Evolutionary conservation across 129 eudicot species (phyloP).

Genomic region (Saussurea involucrata): DNA sequence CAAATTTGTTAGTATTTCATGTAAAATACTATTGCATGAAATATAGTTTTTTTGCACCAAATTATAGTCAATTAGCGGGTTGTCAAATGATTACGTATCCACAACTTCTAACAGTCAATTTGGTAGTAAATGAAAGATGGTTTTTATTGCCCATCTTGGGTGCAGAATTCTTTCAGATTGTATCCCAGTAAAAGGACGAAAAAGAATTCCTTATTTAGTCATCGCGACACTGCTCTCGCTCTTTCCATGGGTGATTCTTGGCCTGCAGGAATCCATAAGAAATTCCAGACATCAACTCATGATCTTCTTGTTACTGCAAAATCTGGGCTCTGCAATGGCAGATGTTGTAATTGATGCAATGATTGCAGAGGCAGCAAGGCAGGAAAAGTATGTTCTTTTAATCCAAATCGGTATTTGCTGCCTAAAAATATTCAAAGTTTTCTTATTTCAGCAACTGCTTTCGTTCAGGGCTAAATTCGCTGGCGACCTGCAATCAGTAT

Average conservation of each 20-base stretch:
- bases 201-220: slow-evolving; percentile 78
- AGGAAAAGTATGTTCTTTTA: slow-evolving; percentile 53
- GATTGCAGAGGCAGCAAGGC: slow-evolving; percentile 95
- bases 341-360: slow-evolving; percentile 98
- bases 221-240: slow-evolving; percentile 79
- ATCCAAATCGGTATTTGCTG: not conserved
- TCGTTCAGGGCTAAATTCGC: slow-evolving; percentile 77
- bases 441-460: not conserved
- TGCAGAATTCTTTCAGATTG: slow-evolving; percentile 93
- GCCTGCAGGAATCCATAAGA: slow-evolving; percentile 52
- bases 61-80: not conserved
- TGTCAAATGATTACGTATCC: not conserved
- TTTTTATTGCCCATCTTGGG: slow-evolving; percentile 2
- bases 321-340: slow-evolving; percentile 95
- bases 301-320: slow-evolving; percentile 74
- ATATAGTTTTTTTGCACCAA: not conserved
- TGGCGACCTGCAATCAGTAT: slow-evolving; percentile 96
- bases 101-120: not conserved
- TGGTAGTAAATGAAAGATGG: not conserved
- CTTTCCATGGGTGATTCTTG: slow-evolving; percentile 72
- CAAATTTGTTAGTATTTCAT: too few species aligned
- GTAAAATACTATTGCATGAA: not conserved
- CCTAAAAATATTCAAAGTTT: not conserved
- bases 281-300: slow-evolving; percentile 54
- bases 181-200: slow-evolving; percentile 78